Evolutionary conservation across 2,329 filamentous ascomycete genomes (phyloP), one percentile per base, ranked within the genome.

Genomic region (Talaromyces sp.): DNA sequence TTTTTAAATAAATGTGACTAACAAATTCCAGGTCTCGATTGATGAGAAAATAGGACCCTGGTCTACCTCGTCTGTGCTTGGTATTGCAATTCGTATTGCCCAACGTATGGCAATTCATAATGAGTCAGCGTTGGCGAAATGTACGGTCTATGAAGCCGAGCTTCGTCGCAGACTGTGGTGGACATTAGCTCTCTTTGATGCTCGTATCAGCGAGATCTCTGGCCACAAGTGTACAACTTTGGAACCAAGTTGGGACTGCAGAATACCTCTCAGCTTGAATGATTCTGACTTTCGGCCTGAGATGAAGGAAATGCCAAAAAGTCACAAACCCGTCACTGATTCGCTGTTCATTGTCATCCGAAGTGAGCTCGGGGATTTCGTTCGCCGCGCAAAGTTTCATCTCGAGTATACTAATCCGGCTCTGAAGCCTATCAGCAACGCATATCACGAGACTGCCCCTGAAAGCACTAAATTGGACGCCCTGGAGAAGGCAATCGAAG

Each of bases 141-240:
- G 69, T 39, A 67, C 72, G 75, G 2, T 83, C 80, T 37, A 90
- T 61, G 89, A 91, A 70, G 83, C 86, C 3, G 89, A 92, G 75
- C 84, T 90, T 75, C 84, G 89, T n/a, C 84, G 89, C 56, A 83
- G 89, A 39, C 78, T 92, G 1, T 92, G 89, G 89, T 92, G 89
- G 89, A 85, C 87, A 41, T 80, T 92, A 17, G 82, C 88, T 15
- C 81, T 86, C 22, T 89, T 91, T 68, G 90, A 92, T 73, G 82
- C 84, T 66, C 87, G 90, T 22, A 85, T 91, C 43, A 84, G 87
- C 64, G 89, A 92, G 73, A 84, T 91, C 74, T 84, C 86, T 3
- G 85, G 85, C 57, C 85, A 71, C 63, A 79, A 75, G 66, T 70
- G 69, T 10, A 65, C 73, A 2, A 73, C 69, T 2, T 65, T 83